Percentiles rank a stretch among this genome's conserved stretches.
Conservation (phyloP, 2,329 filamentous ascomycete genomes). For the Talaromyces albobiverticillius region DNA sequence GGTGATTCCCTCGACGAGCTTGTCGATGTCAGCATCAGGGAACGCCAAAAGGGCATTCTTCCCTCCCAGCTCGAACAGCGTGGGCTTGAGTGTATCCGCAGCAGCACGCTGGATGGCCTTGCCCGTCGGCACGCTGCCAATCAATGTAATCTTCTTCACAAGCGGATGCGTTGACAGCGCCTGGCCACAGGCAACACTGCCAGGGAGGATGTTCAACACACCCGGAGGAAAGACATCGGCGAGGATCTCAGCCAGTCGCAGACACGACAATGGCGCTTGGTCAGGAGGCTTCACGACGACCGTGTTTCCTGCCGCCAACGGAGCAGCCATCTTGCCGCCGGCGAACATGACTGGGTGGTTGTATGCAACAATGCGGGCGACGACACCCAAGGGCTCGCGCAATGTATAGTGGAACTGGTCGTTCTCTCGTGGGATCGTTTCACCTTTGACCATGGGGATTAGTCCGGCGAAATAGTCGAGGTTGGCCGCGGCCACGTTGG, state of each 20-base stretch:
- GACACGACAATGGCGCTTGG: slow-evolving; percentile 21
- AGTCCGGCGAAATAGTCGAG: slow-evolving; percentile 26
- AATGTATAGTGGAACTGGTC: slow-evolving; percentile 21
- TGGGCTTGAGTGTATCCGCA: slow-evolving; percentile 31
- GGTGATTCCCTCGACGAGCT: slow-evolving; percentile 27
- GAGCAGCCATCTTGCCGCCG: slow-evolving; percentile 44
- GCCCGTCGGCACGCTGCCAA: slow-evolving; percentile 31
- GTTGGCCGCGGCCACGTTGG: slow-evolving; percentile 18
- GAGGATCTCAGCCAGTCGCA: slow-evolving; percentile 21
- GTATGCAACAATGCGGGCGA: slow-evolving; percentile 57
- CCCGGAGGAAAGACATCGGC: slow-evolving; percentile 20
- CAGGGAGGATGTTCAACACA: slow-evolving; percentile 20
- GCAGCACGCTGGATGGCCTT: slow-evolving; percentile 31
- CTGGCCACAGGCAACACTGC: slow-evolving; percentile 22
- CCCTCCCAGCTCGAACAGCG: slow-evolving; percentile 36
- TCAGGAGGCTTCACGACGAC: slow-evolving; percentile 36
- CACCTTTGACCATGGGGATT: slow-evolving; percentile 24
- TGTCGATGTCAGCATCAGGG: slow-evolving; percentile 29
- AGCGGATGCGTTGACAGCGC: slow-evolving; percentile 27
- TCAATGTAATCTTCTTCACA: slow-evolving; percentile 35
- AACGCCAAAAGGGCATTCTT: slow-evolving; percentile 37
- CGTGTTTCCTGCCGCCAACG: slow-evolving; percentile 33
- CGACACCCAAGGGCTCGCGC: slow-evolving; percentile 55
- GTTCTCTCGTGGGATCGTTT: slow-evolving; percentile 21
- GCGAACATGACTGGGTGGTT: slow-evolving; percentile 60